These are phyloP conservation scores for Epichloe gansuensis DNA, from an alignment of 2,329 filamentous ascomycete species.

Conservation along the genomic window DNA sequence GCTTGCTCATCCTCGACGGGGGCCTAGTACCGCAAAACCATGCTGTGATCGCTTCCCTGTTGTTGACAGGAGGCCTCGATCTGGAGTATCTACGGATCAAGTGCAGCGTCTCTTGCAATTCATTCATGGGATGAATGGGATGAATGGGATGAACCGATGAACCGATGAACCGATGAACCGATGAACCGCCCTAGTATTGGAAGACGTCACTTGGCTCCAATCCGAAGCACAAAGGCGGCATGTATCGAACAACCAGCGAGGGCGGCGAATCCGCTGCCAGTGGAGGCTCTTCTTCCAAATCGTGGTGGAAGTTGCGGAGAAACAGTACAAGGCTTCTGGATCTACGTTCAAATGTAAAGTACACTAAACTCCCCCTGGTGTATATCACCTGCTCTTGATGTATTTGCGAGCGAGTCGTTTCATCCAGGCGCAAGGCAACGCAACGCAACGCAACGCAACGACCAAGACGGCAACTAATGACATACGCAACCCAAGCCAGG, in stretches of 20 bases:
- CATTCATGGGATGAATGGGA: no score
- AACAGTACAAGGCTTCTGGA: neutral
- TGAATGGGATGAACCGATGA: no score
- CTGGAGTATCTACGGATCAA: no score
- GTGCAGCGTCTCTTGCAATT: no score
- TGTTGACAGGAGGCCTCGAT: no score
- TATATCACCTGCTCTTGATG: neutral
- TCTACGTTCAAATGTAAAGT: neutral
- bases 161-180: no score
- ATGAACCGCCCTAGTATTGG: no score
- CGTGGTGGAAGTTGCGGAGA: conserved; percentile 10
- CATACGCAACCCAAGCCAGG: neutral
- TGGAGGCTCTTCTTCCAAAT: conserved; percentile 7
- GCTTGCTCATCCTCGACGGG: neutral
- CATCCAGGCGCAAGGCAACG: neutral
- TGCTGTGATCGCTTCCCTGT: neutral
- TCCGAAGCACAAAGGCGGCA: neutral
- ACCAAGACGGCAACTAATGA: neutral
- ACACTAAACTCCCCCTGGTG: neutral
- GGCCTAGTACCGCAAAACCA: no score
- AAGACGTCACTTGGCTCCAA: no score
- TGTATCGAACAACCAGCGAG: conserved; percentile 20
- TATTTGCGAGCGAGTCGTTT: neutral
- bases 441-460: neutral
- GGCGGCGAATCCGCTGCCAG: conserved; percentile 10